These are phyloP conservation scores for Gossypium stocksii DNA, from an alignment of 345 rosid species.

Conservation along the genomic window DNA sequence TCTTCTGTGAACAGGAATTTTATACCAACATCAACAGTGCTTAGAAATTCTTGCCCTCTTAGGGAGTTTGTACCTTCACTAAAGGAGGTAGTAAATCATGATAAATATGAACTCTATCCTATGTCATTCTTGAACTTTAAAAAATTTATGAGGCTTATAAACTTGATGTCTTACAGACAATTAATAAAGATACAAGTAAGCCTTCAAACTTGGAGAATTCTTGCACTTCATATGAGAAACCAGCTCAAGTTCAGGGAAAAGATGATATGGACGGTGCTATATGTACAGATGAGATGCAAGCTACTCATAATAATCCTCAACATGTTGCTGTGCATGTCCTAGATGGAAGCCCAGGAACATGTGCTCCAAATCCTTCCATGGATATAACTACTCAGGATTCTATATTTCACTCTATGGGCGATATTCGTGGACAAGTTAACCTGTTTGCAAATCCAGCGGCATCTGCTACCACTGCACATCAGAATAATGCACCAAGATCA, in stretches of 20 bases:
- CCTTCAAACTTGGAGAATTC: constrained; percentile 38
- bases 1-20: constrained; percentile 49
- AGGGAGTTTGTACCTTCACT: constrained; percentile 50
- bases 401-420: constrained; percentile 44
- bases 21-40: constrained; percentile 30
- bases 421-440: constrained; percentile 38
- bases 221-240: constrained; percentile 32
- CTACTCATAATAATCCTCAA: constrained; percentile 61
- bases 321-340: constrained; percentile 57
- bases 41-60: constrained; percentile 43
- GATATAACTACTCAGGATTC: constrained; percentile 43
- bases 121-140: constrained; percentile 28
- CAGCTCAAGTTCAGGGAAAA: constrained; percentile 32
- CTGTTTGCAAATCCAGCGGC: constrained; percentile 41
- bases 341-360: constrained; percentile 47
- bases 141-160: constrained; percentile 31
- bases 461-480: constrained; percentile 51
- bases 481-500: constrained; percentile 33
- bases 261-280: constrained; percentile 24
- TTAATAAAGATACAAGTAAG: constrained; percentile 45
- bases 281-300: constrained; percentile 42
- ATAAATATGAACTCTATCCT: constrained; percentile 21
- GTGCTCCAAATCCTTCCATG: constrained; percentile 39
- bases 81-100: constrained; percentile 41
- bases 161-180: constrained; percentile 39